Percentiles rank a stretch among this genome's conserved stretches.
Conservation (phyloP, 2,329 filamentous ascomycete species). For the Pseudogymnoascus sp. region DNA sequence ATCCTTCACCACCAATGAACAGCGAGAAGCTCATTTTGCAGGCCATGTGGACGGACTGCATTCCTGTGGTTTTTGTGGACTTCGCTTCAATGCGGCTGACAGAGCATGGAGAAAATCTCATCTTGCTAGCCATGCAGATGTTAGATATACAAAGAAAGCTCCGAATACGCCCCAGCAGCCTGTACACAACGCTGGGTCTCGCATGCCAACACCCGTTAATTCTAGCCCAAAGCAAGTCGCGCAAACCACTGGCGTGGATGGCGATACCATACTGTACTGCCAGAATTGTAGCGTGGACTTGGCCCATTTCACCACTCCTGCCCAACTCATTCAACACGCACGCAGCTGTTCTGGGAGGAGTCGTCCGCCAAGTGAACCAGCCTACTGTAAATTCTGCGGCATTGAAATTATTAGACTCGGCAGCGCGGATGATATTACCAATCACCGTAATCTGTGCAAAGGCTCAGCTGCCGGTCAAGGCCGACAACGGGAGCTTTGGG, state of each 20-base stretch:
- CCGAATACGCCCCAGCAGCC: not conserved
- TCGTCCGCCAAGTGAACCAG: not conserved
- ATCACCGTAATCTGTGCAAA: constrained; percentile 4
- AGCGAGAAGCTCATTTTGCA: not conserved
- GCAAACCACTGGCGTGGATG: not conserved
- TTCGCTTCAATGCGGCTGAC: not conserved
- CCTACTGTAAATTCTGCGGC: not conserved
- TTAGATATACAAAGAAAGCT: not conserved
- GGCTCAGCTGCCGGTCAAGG: not conserved
- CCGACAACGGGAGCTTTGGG: not conserved
- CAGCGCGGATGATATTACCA: constrained; percentile 1
- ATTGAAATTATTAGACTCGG: not conserved
- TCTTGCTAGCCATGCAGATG: not conserved
- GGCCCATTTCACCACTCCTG: not conserved
- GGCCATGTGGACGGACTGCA: not conserved
- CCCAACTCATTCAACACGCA: not conserved
- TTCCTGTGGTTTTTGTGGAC: not conserved
- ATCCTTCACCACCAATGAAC: not conserved
- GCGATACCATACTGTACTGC: not conserved
- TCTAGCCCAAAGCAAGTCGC: not conserved
- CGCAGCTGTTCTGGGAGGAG: not conserved
- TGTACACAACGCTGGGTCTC: not conserved
- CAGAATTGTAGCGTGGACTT: not conserved
- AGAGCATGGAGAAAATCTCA: not conserved
- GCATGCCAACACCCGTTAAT: not conserved